Base-by-base conservation (phyloP, 306 rosid genomes). In the Sechiopsis laciniata region DNA sequence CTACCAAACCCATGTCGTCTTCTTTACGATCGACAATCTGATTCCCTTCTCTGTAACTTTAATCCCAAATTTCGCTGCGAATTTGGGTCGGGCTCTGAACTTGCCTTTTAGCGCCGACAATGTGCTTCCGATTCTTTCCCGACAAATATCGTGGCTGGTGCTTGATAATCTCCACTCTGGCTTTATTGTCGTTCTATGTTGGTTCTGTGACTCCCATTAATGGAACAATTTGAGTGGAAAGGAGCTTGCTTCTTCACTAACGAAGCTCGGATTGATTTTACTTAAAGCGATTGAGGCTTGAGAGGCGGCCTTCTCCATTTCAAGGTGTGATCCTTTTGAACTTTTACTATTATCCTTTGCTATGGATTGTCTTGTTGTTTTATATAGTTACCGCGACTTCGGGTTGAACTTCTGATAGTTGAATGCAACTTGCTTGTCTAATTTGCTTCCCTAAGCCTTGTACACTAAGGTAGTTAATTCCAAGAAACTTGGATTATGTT, bases 271-370 rank as follows among this genome's bases (percentile, higher is more conserved):
- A 80, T 93, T 4, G 85, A 87, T 79, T 74, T 93, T 76, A 86
- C 83, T 40, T 73, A 73, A 35, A 76, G 81, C 42, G 89, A 78
- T 26, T 72, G 78, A 19, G 77, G 75, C 11, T 81, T 90, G 89
- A 94, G 97, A 9, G 98, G 98, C 13, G 98, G 91, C 55, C 70
- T 89, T 76, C 94, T 93, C 54, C 48, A 84, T 89, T 94, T 93
- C 73, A 86, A 83, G 98, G 98, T 93, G 67, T 16, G 13, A 15
- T 32, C 2, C 63, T 26, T 16, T 45, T 57, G 35, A n/a, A n/a
- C n/a, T n/a, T n/a, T n/a, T n/a, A n/a, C n/a, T n/a, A n/a, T n/a
- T n/a, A n/a, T n/a, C n/a, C n/a, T 22, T 59, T 17, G 48, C 3
- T 50, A 8, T 50, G 45, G 0, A 24, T 50, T 50, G 11, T 17